Base-by-base conservation (phyloP, 2,329 filamentous ascomycete species). In the Hawksworthiomyces lignivorus region DNA sequence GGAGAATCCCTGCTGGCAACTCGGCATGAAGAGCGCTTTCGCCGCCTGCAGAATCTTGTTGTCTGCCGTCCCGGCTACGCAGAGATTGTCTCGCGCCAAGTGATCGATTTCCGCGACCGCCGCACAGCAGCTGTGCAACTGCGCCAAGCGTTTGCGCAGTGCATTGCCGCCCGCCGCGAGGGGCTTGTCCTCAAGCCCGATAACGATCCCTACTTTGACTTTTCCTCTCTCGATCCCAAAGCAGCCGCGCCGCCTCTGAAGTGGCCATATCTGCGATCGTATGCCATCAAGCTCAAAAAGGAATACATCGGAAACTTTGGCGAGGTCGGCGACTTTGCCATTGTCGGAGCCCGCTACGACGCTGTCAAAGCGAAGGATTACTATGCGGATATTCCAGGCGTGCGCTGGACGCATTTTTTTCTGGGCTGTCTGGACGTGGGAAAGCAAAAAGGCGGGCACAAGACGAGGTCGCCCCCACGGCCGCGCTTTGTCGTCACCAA, bases 221-320 rank as follows among this genome's bases (percentile, higher is more conserved):
- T 72, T 49, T 55, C 48, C 22, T n/a, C n/a, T n/a, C n/a, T n/a
- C n/a, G 53, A 54, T 33, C 30, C 28, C 3, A 11, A 4, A 7
- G 2, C 19, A 4, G 28, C 30, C 2, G n/a, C 36, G 12, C 37
- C 20, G 4, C 4, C 28, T 2, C 6, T 12, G 19, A n/a, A n/a
- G 5, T 45, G 37, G 40, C 42, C 46, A 4, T 32, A 43, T 26
- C 37, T 46, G 11, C 18, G 29, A 1, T 52, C 50, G 34, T 69
- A 65, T 43, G 83, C 79, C 56, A 85, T 95, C 54, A 95, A 95
- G 61, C 61, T 95, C 31, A 95, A 95, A 60, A 87, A 87, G 54
- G 86, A 92, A 54, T 94, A 94, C 53, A 75, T 94, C 28, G 70
- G 73, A 20, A 78, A 78, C 3, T 77, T 90, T 56, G 87, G 87